Percentiles rank a stretch among this genome's conserved stretches.
phyloP scores from a whole-genome alignment of 2,329 filamentous ascomycete genomes.

The Lasiodiplodia sp. region DNA sequence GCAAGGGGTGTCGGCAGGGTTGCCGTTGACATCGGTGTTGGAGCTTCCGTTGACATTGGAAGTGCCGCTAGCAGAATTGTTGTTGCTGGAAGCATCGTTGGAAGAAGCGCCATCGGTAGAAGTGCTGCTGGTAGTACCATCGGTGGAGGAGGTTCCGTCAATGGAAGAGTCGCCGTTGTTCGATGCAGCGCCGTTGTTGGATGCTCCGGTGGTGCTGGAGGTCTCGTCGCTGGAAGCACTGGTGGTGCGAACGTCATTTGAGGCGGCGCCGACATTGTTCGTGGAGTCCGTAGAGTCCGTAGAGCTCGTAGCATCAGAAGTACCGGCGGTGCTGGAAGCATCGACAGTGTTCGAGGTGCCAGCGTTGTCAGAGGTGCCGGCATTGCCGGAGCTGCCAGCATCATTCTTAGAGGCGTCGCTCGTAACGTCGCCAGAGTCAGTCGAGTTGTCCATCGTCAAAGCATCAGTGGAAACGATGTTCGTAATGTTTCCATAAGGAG shows the following conservation, averaged over 20 bases:
- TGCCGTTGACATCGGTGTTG: neutral
- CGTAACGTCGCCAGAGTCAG: neutral
- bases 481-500: slow-evolving; percentile 11
- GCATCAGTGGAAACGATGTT: neutral
- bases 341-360: neutral
- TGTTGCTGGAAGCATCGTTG: neutral
- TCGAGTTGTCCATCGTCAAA: neutral
- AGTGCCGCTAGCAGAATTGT: neutral
- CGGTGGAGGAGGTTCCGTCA: neutral
- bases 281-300: neutral
- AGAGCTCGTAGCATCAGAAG: neutral
- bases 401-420: neutral
- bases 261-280: neutral
- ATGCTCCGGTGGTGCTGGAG: too few relatives aligned
- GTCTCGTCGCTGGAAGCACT: neutral
- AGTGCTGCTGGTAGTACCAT: neutral
- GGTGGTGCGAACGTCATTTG: neutral
- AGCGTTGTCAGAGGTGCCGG: neutral
- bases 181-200: neutral
- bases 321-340: neutral
- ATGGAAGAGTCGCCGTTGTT: neutral
- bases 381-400: neutral
- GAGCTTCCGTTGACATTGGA: neutral
- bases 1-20: neutral
- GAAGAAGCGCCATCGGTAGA: neutral